Percentiles rank a stretch among this genome's conserved stretches.
Conservation (phyloP, 2,329 filamentous ascomycete genomes). For the Phialophora chinensis region DNA sequence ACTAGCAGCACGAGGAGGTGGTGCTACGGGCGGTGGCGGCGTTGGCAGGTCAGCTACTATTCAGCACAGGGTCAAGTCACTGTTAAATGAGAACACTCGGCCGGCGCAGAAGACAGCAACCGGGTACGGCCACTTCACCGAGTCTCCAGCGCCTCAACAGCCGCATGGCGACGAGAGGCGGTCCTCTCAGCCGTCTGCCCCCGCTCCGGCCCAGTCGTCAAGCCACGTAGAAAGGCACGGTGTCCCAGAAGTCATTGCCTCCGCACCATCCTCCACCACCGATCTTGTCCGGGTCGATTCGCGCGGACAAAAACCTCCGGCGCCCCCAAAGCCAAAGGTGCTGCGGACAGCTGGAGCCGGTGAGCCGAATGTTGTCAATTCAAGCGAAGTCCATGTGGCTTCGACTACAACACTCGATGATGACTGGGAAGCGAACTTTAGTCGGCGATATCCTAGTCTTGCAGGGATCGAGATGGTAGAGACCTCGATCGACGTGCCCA, state of each 20-base stretch:
- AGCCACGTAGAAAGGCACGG: constrained; percentile 10
- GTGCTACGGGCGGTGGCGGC: constrained; percentile 49
- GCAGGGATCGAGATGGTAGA: constrained; percentile 88
- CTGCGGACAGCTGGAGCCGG: constrained; percentile 57
- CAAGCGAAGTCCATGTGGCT: constrained; percentile 37
- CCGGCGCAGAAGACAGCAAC: constrained; percentile 73
- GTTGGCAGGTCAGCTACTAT: constrained; percentile 78
- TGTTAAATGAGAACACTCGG: constrained; percentile 78
- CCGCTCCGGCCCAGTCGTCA: constrained; percentile 3
- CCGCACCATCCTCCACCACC: constrained; percentile 33
- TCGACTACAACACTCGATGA: constrained; percentile 52
- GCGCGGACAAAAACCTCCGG: constrained; percentile 52
- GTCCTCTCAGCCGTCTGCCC: constrained; percentile 41
- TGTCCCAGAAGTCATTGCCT: constrained; percentile 21
- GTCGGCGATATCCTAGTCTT: constrained; percentile 84
- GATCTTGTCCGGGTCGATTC: constrained; percentile 23
- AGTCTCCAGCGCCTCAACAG: constrained; percentile 47
- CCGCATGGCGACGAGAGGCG: constrained; percentile 45
- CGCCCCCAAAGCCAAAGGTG: constrained; percentile 67
- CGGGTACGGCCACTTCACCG: constrained; percentile 88
- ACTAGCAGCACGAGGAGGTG: constrained; percentile 66
- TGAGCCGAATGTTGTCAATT: constrained; percentile 40
- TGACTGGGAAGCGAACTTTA: constrained; percentile 73
- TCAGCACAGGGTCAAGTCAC: constrained; percentile 84
- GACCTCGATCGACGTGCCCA: constrained; percentile 60